Evolutionary conservation across 2,329 filamentous ascomycete genomes (phyloP).

Genomic region (Ceratocystis smalleyi): DNA sequence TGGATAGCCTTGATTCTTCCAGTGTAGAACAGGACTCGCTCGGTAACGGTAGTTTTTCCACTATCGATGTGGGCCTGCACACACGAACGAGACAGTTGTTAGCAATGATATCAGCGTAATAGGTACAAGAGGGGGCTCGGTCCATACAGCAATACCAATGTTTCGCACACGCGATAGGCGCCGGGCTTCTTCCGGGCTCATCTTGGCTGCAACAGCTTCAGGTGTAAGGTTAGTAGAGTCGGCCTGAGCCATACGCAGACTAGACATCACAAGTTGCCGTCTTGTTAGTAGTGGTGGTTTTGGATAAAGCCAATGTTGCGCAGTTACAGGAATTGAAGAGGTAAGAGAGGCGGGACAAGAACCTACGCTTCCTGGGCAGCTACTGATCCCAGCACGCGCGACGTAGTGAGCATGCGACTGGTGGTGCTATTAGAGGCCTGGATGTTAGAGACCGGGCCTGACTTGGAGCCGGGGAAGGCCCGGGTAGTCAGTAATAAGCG

Average conservation of each 20-base stretch:
- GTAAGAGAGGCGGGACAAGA: constrained; percentile 7
- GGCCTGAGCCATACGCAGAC: constrained; percentile 39
- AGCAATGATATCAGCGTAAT: not conserved
- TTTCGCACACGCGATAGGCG: constrained; percentile 75
- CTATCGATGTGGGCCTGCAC: constrained; percentile 86
- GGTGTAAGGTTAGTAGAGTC: constrained; percentile 37
- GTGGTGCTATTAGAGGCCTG: not conserved
- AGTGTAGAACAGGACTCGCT: constrained; percentile 95
- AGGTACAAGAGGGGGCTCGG: not conserved
- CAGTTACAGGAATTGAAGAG: not conserved
- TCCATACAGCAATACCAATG: constrained; percentile 83
- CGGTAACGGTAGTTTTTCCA: constrained; percentile 91
- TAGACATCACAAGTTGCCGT: constrained; percentile 16
- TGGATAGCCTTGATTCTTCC: constrained; percentile 94
- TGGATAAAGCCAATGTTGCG: not conserved
- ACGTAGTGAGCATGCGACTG: constrained; percentile 14
- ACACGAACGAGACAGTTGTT: not conserved
- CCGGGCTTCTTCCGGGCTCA: constrained; percentile 62
- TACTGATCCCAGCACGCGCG: constrained; percentile 18
- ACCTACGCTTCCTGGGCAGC: constrained; percentile 31
- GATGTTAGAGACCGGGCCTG: not conserved
- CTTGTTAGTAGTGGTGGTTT: not conserved
- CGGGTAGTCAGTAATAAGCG: constrained; percentile 9
- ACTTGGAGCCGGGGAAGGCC: constrained; percentile 3
- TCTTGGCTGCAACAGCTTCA: constrained; percentile 56